Conservation (phyloP, 192 early-diverging fungal genomes). For the Linnemannia zychae region DNA sequence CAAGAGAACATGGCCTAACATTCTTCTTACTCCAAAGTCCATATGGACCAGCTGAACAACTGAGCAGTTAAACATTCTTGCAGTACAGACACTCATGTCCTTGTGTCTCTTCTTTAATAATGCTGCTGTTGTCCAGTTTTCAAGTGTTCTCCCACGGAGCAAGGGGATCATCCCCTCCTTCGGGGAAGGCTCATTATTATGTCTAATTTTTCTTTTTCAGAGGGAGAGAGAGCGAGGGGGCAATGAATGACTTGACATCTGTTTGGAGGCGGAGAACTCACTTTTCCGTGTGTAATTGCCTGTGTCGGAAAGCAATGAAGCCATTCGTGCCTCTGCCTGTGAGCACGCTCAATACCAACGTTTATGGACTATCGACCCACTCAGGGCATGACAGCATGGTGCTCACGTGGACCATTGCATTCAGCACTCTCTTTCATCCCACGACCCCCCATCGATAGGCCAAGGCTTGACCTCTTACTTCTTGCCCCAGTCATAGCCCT, state of each 20-base stretch:
- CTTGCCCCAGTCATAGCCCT: no score
- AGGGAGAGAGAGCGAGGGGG: background rate
- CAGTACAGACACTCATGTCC: no score
- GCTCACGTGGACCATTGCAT: background rate
- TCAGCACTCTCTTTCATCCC: background rate
- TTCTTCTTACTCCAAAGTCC: no score
- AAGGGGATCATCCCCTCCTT: background rate
- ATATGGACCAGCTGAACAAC: no score
- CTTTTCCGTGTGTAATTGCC: background rate
- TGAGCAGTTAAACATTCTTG: no score
- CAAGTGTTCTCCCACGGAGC: background rate
- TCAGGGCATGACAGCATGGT: background rate
- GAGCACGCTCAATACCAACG: background rate
- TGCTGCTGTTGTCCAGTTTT: no score
- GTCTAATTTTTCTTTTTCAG: background rate
- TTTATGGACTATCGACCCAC: background rate
- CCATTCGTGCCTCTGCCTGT: background rate
- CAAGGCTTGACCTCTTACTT: background rate
- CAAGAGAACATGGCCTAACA: no score
- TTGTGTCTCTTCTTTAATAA: background rate
- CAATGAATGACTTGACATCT: background rate
- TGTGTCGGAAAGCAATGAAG: background rate
- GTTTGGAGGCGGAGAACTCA: background rate
- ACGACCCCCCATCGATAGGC: conserved; percentile 3
- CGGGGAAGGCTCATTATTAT: background rate